Evolutionary conservation across 164 flowering plant genomes (phyloP).

Genomic region (Kalanchoe fedtschenkoi): DNA sequence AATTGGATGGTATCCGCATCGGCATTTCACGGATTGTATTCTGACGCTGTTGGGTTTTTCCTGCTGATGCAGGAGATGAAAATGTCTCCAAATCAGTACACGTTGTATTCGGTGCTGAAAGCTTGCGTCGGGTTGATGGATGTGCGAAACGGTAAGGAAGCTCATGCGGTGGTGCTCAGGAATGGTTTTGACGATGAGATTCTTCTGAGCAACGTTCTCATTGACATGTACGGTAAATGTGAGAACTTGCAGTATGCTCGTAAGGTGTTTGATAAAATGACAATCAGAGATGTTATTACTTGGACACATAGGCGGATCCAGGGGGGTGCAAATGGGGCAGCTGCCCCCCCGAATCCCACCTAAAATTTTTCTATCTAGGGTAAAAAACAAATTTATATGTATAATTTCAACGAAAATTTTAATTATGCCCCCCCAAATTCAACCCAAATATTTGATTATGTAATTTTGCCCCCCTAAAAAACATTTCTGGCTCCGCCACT

Average conservation of each 20-base stretch:
- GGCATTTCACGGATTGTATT: constrained; percentile 24
- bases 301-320: too few species aligned
- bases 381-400: too few species aligned
- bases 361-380: too few species aligned
- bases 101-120: constrained; percentile 40
- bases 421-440: too few species aligned
- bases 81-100: constrained; percentile 36
- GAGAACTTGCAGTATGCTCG: constrained; percentile 27
- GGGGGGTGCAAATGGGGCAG: too few species aligned
- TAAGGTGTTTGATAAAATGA: constrained; percentile 45
- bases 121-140: constrained; percentile 58
- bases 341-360: too few species aligned
- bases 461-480: too few species aligned
- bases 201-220: constrained; percentile 35
- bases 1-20: constrained; percentile 43
- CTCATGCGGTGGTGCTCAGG: constrained; percentile 24
- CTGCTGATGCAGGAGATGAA: constrained; percentile 24
- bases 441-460: too few species aligned
- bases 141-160: constrained; percentile 34
- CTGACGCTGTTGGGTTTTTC: constrained; percentile 34
- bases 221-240: constrained; percentile 62
- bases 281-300: constrained; percentile 33
- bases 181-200: constrained; percentile 29
- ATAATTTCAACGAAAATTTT: too few species aligned
- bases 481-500: too few species aligned